These are phyloP conservation scores for Ilex asprella DNA, from an alignment of 257 asterid species.

Conservation along the genomic window DNA sequence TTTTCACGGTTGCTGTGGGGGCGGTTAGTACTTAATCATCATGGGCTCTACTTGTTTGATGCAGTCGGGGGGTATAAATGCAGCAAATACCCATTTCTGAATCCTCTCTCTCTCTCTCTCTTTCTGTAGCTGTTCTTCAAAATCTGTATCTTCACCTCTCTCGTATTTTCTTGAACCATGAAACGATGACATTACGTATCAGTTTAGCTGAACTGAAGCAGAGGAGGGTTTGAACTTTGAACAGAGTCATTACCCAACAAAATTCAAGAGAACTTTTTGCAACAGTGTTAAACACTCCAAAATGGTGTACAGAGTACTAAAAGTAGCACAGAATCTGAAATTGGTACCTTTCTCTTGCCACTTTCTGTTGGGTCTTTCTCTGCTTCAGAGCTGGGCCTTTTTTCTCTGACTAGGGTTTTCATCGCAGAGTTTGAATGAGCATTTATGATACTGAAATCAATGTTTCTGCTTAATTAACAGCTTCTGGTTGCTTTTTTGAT, in stretches of 20 bases:
- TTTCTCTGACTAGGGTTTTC: conserved; percentile 12
- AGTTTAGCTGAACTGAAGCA: background rate
- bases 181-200: conserved; percentile 1
- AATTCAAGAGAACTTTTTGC: conserved; percentile 15
- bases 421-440: conserved; percentile 18
- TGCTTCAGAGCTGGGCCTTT: conserved; percentile 29
- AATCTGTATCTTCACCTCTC: conserved; percentile 22
- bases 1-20: conserved; percentile 37
- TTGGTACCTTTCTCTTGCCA: conserved; percentile 40
- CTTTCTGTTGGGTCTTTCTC: conserved; percentile 28
- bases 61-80: conserved; percentile 91
- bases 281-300: conserved; percentile 14
- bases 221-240: conserved; percentile 12
- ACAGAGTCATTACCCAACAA: conserved; percentile 15
- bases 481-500: conserved; percentile 28
- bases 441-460: conserved; percentile 33
- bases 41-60: conserved; percentile 44
- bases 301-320: conserved; percentile 21
- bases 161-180: conserved; percentile 18
- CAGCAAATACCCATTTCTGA: conserved; percentile 27
- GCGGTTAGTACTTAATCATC: conserved; percentile 44
- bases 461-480: conserved; percentile 38
- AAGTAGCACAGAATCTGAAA: conserved; percentile 41
- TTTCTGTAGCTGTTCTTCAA: background rate
- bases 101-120: conserved; percentile 11